These are phyloP conservation scores for Sphaerostilbella broomeana DNA, from an alignment of 2,329 filamentous ascomycete species.

Conservation along the genomic window DNA sequence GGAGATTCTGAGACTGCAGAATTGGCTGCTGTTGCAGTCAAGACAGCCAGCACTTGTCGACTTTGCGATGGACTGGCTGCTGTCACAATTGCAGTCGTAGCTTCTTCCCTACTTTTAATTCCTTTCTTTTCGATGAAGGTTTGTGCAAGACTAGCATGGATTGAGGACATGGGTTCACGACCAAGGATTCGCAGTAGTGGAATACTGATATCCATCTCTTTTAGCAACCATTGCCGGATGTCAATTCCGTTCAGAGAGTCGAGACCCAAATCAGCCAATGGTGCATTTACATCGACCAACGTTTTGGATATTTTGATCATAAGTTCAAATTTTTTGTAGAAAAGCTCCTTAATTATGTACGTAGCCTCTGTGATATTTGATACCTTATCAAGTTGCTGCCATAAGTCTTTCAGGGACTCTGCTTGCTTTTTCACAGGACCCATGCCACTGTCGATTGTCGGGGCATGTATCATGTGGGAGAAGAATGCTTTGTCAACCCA, in stretches of 20 bases:
- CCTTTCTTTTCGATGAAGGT: neutral
- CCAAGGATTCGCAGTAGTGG: neutral
- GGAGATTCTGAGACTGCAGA: neutral
- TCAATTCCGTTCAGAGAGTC: conserved; percentile 1
- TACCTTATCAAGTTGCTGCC: neutral
- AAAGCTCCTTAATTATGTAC: neutral
- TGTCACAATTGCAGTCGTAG: no score
- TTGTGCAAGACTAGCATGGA: neutral
- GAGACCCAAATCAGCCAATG: conserved; percentile 1
- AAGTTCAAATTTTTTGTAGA: neutral
- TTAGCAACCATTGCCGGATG: neutral
- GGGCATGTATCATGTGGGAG: conserved; percentile 1
- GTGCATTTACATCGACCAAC: neutral
- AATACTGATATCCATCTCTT: neutral
- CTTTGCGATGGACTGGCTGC: no score
- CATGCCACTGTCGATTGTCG: neutral
- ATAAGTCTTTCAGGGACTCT: neutral
- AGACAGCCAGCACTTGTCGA: no score
- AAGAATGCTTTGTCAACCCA: conserved; percentile 3
- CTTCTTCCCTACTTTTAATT: neutral
- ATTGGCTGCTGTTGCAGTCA: no score
- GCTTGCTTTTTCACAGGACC: neutral
- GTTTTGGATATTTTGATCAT: conserved; percentile 1
- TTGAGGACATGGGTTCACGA: neutral
- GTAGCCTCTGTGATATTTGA: neutral